Conservation (phyloP, 2,329 filamentous ascomycete genomes). For the Fusarium luffae region DNA sequence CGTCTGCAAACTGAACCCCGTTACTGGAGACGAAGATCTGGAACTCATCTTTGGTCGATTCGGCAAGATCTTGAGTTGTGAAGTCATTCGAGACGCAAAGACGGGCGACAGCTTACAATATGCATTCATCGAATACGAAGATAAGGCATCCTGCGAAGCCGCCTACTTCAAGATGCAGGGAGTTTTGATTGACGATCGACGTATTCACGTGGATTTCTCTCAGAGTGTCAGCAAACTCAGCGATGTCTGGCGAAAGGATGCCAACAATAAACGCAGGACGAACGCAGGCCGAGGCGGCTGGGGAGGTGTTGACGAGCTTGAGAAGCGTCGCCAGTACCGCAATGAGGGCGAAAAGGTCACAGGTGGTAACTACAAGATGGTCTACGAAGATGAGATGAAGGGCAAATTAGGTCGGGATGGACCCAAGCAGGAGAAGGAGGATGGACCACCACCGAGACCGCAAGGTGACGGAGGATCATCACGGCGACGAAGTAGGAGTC, state of each 20-base stretch:
- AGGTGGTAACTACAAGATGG: constrained; percentile 75
- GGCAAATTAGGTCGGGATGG: constrained; percentile 59
- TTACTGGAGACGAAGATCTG: constrained; percentile 93
- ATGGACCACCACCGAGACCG: constrained; percentile 18
- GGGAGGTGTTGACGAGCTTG: constrained; percentile 87
- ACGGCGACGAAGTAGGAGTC: constrained; percentile 34
- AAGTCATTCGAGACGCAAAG: constrained; percentile 93
- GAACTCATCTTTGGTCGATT: constrained; percentile 98
- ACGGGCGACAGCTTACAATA: constrained; percentile 97
- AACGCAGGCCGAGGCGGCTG: constrained; percentile 76
- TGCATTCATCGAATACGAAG: constrained; percentile 96
- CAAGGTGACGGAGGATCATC: constrained; percentile 15
- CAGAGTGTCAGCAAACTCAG: constrained; percentile 92
- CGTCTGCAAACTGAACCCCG: constrained; percentile 97
- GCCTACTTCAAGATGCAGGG: constrained; percentile 99
- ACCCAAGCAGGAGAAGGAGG: constrained; percentile 42
- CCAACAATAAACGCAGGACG: constrained; percentile 80
- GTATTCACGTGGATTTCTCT: constrained; percentile 98
- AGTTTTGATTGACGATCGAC: constrained; percentile 94
- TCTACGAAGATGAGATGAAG: constrained; percentile 79
- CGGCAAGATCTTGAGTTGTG: constrained; percentile 92
- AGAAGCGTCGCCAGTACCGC: constrained; percentile 91
- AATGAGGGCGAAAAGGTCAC: constrained; percentile 65
- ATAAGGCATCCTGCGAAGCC: constrained; percentile 90
- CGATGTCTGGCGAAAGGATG: constrained; percentile 86